Base-by-base conservation (phyloP, 129 eudicot species). In the Gnaphalium uliginosum region DNA sequence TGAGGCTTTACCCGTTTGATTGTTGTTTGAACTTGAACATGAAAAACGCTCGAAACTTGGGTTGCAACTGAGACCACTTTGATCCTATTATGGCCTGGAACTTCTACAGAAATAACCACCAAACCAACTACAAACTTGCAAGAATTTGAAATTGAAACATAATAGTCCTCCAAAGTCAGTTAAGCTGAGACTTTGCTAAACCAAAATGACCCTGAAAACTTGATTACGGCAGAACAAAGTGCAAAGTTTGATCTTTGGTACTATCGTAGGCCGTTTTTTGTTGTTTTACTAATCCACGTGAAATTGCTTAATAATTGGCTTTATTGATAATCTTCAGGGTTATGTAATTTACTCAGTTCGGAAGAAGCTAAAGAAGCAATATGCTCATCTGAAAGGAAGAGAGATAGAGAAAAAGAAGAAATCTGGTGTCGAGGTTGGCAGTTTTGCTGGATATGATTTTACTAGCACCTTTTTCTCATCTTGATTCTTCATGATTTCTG, bases 361-460 rank as follows among this genome's bases (percentile, higher is more conserved):
- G 76, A 94, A 91, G 85, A 94, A 94, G 84, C 86, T 94, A 78
- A 90, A 85, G 78, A 94, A 94, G 83, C 96, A 94, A 79, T 91
- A 91, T 75, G 63, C 74, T 69, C 99, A 94, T 82, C 76, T 94
- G 50, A 87, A 90, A 69, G 99, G 99, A 75, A 87, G 89, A 73
- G 89, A 94, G 71, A 90, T 94, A 30, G 97, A 94, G 86, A 94
- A 91, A 79, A 81, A 87, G 81, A 91, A 94, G 89, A 89, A 90
- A 73, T 94, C 99, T 43, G 99, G 97, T 64, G 92, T 86, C n/a
- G 93, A 89, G 96, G 99, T 94, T 56, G 72, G 89, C 73, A 50
- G 46, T 68, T 63, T 41, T 61, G 18, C n/a, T n/a, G 1, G n/a
- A 11, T 14, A 46, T 46, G 24, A 13, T 18, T 72, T 51, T 8